Percentiles rank a stretch among this genome's conserved stretches.
These are phyloP conservation scores for Hypoxylon fragiforme DNA, from an alignment of 495 filamentous ascomycete species.

Conservation along the genomic window DNA sequence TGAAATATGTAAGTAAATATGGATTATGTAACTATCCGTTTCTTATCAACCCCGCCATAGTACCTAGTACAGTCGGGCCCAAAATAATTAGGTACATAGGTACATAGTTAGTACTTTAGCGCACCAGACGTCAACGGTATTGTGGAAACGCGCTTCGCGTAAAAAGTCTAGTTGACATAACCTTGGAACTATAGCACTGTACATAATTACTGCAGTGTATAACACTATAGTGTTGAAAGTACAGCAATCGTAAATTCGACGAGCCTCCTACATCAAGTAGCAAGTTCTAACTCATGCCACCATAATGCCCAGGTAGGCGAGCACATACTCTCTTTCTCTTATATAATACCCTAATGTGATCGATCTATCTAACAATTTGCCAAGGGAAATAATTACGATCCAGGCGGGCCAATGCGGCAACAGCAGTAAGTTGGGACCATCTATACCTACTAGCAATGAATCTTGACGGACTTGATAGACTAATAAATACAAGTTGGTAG, in stretches of 20 bases:
- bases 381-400: conserved; percentile 98
- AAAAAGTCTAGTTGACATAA: conserved; percentile 3
- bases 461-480: no score
- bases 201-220: no score
- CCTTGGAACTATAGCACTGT: no score
- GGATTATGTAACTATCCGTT: conserved; percentile 4
- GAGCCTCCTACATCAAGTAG: background rate
- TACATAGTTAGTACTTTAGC: no score
- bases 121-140: background rate
- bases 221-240: no score
- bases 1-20: background rate
- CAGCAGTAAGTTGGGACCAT: conserved; percentile 84
- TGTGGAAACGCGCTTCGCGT: conserved; percentile 30
- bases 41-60: background rate
- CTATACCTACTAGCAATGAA: background rate
- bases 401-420: conserved; percentile 99
- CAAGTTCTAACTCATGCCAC: conserved; percentile 35
- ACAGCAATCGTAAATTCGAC: background rate
- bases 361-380: conserved; percentile 18
- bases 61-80: no score
- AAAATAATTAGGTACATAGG: no score
- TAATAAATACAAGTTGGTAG: conserved; percentile 67
- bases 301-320: conserved; percentile 55
- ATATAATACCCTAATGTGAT: background rate
- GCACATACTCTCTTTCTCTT: background rate